Conservation (phyloP, 2,329 filamentous ascomycete genomes). For the Penicillium aurantiogriseum region DNA sequence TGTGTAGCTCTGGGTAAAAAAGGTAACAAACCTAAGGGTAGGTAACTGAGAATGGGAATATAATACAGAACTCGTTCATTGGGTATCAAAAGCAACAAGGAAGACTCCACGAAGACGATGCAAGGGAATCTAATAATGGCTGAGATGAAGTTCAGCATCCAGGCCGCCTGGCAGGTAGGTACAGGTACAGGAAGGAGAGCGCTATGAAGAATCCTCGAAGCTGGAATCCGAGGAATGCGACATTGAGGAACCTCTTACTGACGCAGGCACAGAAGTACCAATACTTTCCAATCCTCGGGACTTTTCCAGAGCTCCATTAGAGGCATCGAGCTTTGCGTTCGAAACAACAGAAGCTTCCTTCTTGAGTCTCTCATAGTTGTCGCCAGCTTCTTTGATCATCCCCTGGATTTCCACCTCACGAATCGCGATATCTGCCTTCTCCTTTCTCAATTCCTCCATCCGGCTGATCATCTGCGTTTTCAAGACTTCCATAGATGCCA, state of each 20-base stretch:
- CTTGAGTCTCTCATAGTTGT: conserved; percentile 63
- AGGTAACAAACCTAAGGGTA: conserved; percentile 49
- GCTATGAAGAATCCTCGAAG: conserved; percentile 28
- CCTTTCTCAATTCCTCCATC: conserved; percentile 65
- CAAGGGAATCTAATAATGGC: not conserved
- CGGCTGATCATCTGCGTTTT: conserved; percentile 60
- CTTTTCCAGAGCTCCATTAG: conserved; percentile 30
- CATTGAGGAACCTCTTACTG: conserved; percentile 14
- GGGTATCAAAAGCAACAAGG: conserved; percentile 23
- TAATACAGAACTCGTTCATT: conserved; percentile 2
- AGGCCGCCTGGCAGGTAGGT: not conserved
- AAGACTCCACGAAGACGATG: conserved; percentile 6
- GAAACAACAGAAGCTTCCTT: conserved; percentile 40
- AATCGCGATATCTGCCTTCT: conserved; percentile 65
- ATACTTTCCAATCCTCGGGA: conserved; percentile 41
- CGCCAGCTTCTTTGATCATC: conserved; percentile 75
- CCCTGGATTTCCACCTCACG: conserved; percentile 78
- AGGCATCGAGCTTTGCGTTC: conserved; percentile 24
- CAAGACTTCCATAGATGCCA: conserved; percentile 63
- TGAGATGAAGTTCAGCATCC: not conserved
- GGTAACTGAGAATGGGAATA: conserved; percentile 13
- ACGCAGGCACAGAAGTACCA: conserved; percentile 33
- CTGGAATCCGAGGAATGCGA: conserved; percentile 22
- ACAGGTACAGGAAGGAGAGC: not conserved
- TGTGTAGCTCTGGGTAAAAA: conserved; percentile 45